Evolutionary conservation across 768 basidiomycete genomes (phyloP).

Genomic region (Mycena chlorophos): DNA sequence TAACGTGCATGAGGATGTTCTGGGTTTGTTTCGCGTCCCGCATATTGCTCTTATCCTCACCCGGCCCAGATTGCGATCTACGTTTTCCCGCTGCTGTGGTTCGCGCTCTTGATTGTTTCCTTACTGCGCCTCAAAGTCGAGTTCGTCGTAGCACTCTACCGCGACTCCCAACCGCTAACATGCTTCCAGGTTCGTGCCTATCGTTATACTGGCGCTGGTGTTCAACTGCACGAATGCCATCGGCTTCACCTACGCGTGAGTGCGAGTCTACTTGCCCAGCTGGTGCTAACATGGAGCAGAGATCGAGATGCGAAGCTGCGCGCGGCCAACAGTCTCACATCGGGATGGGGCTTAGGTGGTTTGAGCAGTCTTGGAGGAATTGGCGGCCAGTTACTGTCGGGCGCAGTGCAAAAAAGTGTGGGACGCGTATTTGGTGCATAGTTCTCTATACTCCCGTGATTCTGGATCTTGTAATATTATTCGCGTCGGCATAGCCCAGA

Average conservation of each 20-base stretch:
- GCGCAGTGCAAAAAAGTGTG: constrained; percentile 80
- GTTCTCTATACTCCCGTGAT: not conserved
- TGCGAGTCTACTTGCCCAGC: constrained; percentile 16
- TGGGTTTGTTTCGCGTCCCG: constrained; percentile 58
- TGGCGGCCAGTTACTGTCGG: constrained; percentile 80
- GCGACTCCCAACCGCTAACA: constrained; percentile 13
- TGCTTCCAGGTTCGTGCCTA: constrained; percentile 79
- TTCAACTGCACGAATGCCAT: constrained; percentile 97
- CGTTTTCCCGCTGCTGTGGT: constrained; percentile 86
- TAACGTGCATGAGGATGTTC: constrained; percentile 70
- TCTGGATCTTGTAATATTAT: no score
- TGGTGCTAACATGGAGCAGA: constrained; percentile 33
- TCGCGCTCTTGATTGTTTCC: constrained; percentile 83
- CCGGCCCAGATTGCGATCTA: constrained; percentile 77
- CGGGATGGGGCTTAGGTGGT: constrained; percentile 72
- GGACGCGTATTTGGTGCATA: constrained; percentile 69
- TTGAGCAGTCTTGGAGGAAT: constrained; percentile 78
- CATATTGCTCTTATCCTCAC: constrained; percentile 6
- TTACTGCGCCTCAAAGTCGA: constrained; percentile 84
- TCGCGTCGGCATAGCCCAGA: no score
- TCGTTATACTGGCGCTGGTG: constrained; percentile 89
- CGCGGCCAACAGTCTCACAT: constrained; percentile 79
- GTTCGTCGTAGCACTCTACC: constrained; percentile 47
- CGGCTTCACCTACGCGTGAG: constrained; percentile 94
- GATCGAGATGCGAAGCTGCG: constrained; percentile 92